Conservation (phyloP, 2,329 filamentous ascomycete genomes). For the Westerdykella sp. region DNA sequence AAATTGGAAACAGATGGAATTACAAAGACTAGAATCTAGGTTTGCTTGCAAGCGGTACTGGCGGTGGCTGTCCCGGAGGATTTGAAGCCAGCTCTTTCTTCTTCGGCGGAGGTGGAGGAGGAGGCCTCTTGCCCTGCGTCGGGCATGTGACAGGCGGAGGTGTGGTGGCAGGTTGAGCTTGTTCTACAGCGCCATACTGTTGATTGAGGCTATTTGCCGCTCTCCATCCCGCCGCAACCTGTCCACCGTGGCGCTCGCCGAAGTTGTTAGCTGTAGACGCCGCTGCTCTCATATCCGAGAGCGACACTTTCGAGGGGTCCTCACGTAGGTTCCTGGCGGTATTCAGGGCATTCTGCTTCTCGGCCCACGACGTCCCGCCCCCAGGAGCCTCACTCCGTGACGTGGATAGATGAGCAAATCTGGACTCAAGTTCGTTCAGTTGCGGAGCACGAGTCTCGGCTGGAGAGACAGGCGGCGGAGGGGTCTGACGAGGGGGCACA, state of each 20-base stretch:
- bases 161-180: slow-evolving; percentile 40
- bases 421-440: slow-evolving; percentile 61
- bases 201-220: slow-evolving; percentile 54
- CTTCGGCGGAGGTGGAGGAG: slow-evolving; percentile 55
- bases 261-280: slow-evolving; percentile 62
- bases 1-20: too few species aligned
- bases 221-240: slow-evolving; percentile 56
- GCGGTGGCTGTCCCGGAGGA: slow-evolving; percentile 43
- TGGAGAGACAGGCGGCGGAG: slow-evolving; percentile 20
- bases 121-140: slow-evolving; percentile 46
- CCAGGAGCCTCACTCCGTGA: slow-evolving; percentile 24
- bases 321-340: slow-evolving; percentile 56
- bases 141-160: slow-evolving; percentile 17
- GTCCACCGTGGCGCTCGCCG: slow-evolving; percentile 62
- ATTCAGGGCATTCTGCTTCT: slow-evolving; percentile 56
- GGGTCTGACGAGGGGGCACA: slow-evolving; percentile 24
- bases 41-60: slow-evolving; percentile 53
- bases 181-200: slow-evolving; percentile 53
- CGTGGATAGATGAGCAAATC: slow-evolving; percentile 48
- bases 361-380: slow-evolving; percentile 56
- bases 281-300: slow-evolving; percentile 53
- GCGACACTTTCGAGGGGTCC: slow-evolving; percentile 56
- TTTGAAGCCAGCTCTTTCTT: slow-evolving; percentile 44
- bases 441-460: slow-evolving; percentile 37
- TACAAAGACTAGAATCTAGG: slow-evolving; percentile 35